These are phyloP conservation scores for Leavenworthia alabamica DNA, from an alignment of 345 rosid genomes.

Conservation along the genomic window DNA sequence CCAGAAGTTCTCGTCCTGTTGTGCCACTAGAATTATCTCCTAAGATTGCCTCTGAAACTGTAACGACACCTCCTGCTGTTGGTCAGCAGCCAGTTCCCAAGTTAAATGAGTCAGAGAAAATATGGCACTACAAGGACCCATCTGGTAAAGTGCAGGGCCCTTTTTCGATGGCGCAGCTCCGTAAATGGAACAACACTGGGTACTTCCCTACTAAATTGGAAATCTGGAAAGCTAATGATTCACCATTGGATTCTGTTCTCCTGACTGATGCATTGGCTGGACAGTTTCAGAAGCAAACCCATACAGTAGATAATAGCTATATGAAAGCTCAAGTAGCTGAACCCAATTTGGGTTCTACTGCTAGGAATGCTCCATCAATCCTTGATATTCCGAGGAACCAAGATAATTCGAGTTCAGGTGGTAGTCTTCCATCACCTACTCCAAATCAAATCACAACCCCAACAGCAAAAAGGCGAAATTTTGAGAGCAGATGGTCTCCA, in stretches of 20 bases:
- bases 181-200: conserved; percentile 90
- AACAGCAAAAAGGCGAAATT: conserved; percentile 34
- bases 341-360: conserved; percentile 29
- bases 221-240: conserved; percentile 71
- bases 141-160: conserved; percentile 95
- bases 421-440: conserved; percentile 90
- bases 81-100: conserved; percentile 39
- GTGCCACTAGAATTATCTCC: conserved; percentile 41
- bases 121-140: conserved; percentile 94
- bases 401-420: conserved; percentile 53
- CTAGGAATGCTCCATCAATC: conserved; percentile 36
- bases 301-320: conserved; percentile 31
- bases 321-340: conserved; percentile 39
- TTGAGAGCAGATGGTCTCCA: conserved; percentile 69
- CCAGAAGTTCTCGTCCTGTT: conserved; percentile 33
- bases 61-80: conserved; percentile 35
- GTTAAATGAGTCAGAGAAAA: conserved; percentile 73
- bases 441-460: conserved; percentile 54
- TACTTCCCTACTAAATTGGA: conserved; percentile 80
- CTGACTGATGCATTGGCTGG: conserved; percentile 74
- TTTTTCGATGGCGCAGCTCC: conserved; percentile 85
- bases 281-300: conserved; percentile 48
- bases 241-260: conserved; percentile 62
- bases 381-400: conserved; percentile 48
- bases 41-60: conserved; percentile 39